Evolutionary conservation across 176 grass and related monocot species (phyloP).

Genomic region (Aegilops speltoides): DNA sequence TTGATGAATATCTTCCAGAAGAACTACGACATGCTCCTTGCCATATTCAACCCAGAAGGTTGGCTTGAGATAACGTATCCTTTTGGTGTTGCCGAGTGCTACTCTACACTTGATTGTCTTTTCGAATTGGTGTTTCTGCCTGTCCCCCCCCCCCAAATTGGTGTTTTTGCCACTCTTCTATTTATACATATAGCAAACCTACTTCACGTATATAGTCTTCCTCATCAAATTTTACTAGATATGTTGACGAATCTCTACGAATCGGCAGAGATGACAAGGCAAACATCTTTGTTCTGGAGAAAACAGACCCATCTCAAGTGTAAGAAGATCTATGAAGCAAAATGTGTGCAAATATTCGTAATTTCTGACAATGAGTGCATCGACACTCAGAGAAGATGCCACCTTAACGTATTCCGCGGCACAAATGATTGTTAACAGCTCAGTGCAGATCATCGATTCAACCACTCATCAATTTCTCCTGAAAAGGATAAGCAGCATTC

Average conservation of each 20-base stretch:
- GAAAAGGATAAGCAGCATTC: neutral
- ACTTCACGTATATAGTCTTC: neutral
- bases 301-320: slow-evolving; percentile 36
- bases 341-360: neutral
- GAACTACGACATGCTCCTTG: slow-evolving; percentile 82
- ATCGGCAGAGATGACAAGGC: slow-evolving; percentile 89
- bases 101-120: neutral
- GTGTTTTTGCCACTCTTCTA: neutral
- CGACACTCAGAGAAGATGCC: neutral
- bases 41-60: slow-evolving; percentile 90
- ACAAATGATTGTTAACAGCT: neutral
- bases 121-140: neutral
- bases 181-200: neutral
- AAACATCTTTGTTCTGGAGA: slow-evolving; percentile 94
- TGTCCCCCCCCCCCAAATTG: too few species aligned
- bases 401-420: neutral
- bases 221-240: slow-evolving; percentile 50
- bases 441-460: neutral
- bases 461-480: neutral
- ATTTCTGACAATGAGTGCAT: neutral
- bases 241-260: slow-evolving; percentile 68
- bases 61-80: slow-evolving; percentile 99
- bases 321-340: slow-evolving; percentile 23
- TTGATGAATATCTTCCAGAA: slow-evolving; percentile 88
- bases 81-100: neutral